These are phyloP conservation scores for Funneliformis caledonium DNA, from an alignment of 371 early-diverging fungal genomes.

Conservation along the genomic window DNA sequence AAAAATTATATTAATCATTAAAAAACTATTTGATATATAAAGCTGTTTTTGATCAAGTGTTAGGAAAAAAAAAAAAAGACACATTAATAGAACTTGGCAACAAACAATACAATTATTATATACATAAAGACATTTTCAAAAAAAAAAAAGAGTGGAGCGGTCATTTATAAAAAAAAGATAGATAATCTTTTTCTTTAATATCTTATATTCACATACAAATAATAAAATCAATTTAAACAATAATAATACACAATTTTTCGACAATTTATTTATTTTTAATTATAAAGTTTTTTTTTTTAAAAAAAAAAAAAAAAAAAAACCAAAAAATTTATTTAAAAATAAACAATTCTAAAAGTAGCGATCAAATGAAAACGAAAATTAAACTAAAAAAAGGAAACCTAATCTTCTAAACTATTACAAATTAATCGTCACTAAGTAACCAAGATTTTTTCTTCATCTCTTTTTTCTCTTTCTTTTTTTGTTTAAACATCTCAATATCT, in stretches of 20 bases:
- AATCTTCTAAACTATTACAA: neutral
- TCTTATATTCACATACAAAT: neutral
- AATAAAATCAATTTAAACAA: neutral
- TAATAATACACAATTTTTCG: neutral
- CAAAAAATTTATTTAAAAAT: no score
- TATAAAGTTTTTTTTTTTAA: neutral
- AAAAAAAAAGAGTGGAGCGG: neutral
- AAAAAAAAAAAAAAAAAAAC: neutral
- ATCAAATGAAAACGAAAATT: neutral
- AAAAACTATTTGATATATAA: no score
- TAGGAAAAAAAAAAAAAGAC: no score
- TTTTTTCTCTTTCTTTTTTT: slow-evolving; percentile 50
- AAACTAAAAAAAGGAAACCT: no score
- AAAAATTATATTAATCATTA: no score
- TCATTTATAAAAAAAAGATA: neutral
- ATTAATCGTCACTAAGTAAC: slow-evolving; percentile 38
- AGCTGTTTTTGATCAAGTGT: no score
- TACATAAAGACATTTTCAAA: neutral
- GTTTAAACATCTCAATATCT: slow-evolving; percentile 46
- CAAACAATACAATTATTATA: neutral
- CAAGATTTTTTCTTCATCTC: slow-evolving; percentile 40
- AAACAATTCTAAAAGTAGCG: neutral
- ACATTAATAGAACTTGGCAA: no score
- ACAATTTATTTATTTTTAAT: neutral
- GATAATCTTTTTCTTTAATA: neutral